Base-by-base conservation (phyloP, 768 basidiomycete genomes). In the Galerina sulciceps region DNA sequence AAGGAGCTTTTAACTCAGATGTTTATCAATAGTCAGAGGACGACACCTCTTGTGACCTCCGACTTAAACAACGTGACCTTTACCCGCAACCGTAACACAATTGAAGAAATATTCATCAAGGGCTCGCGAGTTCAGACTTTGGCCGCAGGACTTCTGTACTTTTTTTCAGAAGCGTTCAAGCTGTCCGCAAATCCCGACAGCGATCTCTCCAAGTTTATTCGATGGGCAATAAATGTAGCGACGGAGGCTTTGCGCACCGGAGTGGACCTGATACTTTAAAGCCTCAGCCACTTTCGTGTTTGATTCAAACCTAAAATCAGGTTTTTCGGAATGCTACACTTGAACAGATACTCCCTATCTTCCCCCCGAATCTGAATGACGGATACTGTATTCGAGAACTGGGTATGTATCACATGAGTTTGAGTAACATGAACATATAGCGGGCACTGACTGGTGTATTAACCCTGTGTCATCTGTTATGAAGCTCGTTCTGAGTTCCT, bases 51-150 rank as follows among this genome's bases (percentile, higher is more conserved):
- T 10, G 75, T 91, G 41, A 72, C 70, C 22, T 69, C 64, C 61
- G 77, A 63, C 55, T 63, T 43, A 38, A 79, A 61, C 59, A 74
- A 68, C 57, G 47, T 77, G 4, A 73, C 79, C 2, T 71, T 76
- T 10, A 79, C 79, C 10, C 81, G 82, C 23, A 85, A 88, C 66
- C 82, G 86, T 41, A 77, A 79, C 18, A 69, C 84, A 2, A 69
- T 96, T 6, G 91, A 96, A 71, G 87, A 90, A 55, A 81, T 94
- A 0, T 90, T 96, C 71, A 78, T 89, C 67, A 94, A 91, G 68
- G 87, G 85, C 0, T 81, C 87, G 10, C 81, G 84, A 44, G 76
- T 88, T 20, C 80, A 87, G 58, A 75, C 82, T 14, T 77, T 97
- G 42, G 84, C 89, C 0, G 85, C 89, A 69, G 95, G 96, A 0